A percentile compares a stretch with the other conserved stretches of the same genome.
Conservation (phyloP, 768 basidiomycete genomes). For the Mycena pura region DNA sequence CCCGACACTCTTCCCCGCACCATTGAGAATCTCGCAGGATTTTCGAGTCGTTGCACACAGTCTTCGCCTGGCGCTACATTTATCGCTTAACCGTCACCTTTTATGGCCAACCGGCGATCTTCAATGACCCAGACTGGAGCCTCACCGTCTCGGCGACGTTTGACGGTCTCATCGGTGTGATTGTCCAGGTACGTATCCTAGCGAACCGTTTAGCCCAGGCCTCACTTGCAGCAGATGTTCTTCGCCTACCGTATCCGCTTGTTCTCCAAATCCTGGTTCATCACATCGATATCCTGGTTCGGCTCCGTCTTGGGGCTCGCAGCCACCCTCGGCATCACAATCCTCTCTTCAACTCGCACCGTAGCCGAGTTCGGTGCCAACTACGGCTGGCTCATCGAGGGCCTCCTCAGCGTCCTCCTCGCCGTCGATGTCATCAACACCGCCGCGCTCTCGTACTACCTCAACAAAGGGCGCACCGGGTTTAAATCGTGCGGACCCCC, state of each 20-base stretch:
- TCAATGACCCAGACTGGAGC: neutral
- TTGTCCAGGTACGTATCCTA: conserved; percentile 2
- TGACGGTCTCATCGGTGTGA: neutral
- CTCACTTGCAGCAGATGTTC: no score
- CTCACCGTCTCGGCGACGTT: neutral
- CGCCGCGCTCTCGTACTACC: neutral
- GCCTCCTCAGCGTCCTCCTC: neutral
- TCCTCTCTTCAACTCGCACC: neutral
- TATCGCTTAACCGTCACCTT: conserved; percentile 13
- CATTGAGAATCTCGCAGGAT: no score
- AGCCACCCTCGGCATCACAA: neutral
- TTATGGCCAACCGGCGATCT: neutral
- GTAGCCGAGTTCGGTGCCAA: neutral
- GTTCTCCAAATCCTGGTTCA: neutral
- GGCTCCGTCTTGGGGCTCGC: neutral
- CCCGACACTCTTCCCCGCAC: no score
- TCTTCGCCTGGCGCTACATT: neutral
- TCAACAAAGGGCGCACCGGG: neutral
- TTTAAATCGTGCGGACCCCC: neutral
- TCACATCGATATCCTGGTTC: neutral
- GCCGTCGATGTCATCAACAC: neutral
- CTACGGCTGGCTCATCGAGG: neutral
- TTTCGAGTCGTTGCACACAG: conserved; percentile 1
- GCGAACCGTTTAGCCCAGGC: no score
- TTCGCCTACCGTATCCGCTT: neutral